Base-by-base conservation (phyloP, 2,329 filamentous ascomycete species). In the Pestalotiopsis sp. region DNA sequence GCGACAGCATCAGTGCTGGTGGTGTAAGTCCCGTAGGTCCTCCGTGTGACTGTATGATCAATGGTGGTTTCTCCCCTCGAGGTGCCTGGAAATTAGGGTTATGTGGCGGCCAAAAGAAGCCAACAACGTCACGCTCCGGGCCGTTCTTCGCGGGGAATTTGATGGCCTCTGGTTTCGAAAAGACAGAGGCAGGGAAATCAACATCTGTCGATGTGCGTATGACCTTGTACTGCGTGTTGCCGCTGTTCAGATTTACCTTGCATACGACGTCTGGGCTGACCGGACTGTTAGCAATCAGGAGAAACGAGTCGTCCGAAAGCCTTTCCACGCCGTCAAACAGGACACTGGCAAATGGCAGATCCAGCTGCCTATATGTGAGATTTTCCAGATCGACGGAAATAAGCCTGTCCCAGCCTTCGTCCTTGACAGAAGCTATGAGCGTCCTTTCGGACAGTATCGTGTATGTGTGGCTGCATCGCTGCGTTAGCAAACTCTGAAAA, bases 21-120 rank as follows among this genome's bases (percentile, higher is more conserved):
- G 81, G 77, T 0, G 76, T 78, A 65, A 83, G 80, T 1, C 76
- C 76, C 0, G 83, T 88, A n/a, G 82, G 87, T 0, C 86, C 87
- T 4, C 86, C 87, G 45, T 89, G 87, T 0, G 83, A 79, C 2
- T 76, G 78, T 61, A 88, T 78, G 27, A 89, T 83, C 1, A 87
- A 76, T 1, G 87, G 85, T 1, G 86, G 86, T 0, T 81, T 79
- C 0, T 76, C 75, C 0, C 75, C 79, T 0, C 74, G 72, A 0
- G 82, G 81, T 0, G 78, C 80, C 0, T 71, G 66, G 69, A 80
- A 88, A 2, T 76, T 69, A 0, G 82, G 81, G 69, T 87, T 88
- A 23, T 79, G 78, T 2, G 86, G 87, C 25, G 82, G 80, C 77
- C 82, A 85, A 45, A 85, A 81, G 69, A 86, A 84, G 14, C 83